A percentile compares a stretch with the other conserved stretches of the same genome.
Evolutionary conservation across 2,329 filamentous ascomycete species (phyloP).

Genomic region (Lecanosticta acicola): DNA sequence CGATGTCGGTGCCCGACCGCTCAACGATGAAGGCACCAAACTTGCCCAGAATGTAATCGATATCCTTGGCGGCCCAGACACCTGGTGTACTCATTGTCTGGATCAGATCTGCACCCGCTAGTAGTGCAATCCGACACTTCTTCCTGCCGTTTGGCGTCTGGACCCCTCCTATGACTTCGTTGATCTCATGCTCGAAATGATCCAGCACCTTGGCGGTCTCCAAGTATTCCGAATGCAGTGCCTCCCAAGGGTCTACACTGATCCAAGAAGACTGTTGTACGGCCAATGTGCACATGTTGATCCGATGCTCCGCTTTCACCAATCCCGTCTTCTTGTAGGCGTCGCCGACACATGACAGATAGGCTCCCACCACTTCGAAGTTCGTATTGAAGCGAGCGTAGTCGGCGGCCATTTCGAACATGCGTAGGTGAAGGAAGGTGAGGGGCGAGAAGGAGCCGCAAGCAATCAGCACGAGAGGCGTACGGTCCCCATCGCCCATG

Average conservation of each 20-base stretch:
- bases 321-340: conserved; percentile 76
- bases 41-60: conserved; percentile 79
- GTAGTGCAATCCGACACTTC: conserved; percentile 67
- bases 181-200: conserved; percentile 88
- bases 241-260: conserved; percentile 84
- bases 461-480: conserved; percentile 61
- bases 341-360: conserved; percentile 70
- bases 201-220: conserved; percentile 85
- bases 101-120: conserved; percentile 61
- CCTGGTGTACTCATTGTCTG: conserved; percentile 49
- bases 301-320: conserved; percentile 65
- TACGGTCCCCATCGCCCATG: conserved; percentile 52
- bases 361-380: conserved; percentile 82
- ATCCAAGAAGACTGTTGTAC: conserved; percentile 72
- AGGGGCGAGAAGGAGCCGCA: conserved; percentile 52
- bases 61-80: conserved; percentile 77
- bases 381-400: conserved; percentile 68
- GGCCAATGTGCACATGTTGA: conserved; percentile 82
- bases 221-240: conserved; percentile 75
- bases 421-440: conserved; percentile 67
- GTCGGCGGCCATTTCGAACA: conserved; percentile 83
- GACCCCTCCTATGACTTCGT: conserved; percentile 68
- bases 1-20: conserved; percentile 79
- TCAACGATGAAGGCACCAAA: conserved; percentile 76
- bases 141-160: conserved; percentile 63